These are phyloP conservation scores for Backusella tarrabulga DNA, from an alignment of 192 early-diverging fungal genomes.

Conservation along the genomic window DNA sequence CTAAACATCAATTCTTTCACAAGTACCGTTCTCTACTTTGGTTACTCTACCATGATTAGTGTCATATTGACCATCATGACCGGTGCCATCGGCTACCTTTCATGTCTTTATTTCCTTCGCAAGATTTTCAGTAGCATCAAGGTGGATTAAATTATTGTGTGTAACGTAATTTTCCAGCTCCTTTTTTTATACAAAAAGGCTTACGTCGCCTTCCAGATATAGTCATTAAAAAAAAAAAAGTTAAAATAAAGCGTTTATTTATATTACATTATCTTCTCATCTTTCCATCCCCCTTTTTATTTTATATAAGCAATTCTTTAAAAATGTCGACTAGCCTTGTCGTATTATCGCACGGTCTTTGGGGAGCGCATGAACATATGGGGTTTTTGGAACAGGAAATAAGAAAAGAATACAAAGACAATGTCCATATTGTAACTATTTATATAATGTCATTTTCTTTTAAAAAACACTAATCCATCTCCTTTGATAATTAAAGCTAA, in stretches of 20 bases:
- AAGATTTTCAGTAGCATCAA: constrained; percentile 86
- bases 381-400: not conserved
- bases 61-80: constrained; percentile 74
- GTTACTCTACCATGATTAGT: constrained; percentile 80
- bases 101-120: constrained; percentile 75
- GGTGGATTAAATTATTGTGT: constrained; percentile 58
- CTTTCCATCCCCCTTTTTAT: not conserved
- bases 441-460: not conserved
- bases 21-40: constrained; percentile 85
- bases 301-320: not conserved
- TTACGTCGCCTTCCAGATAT: not conserved
- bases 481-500: constrained; percentile 35
- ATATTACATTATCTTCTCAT: not conserved
- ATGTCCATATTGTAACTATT: not conserved
- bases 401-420: not conserved
- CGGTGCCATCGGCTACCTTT: constrained; percentile 78
- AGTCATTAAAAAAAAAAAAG: not conserved
- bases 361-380: constrained; percentile 9
- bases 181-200: not conserved
- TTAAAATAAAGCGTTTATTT: not conserved
- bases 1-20: constrained; percentile 79
- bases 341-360: constrained; percentile 12
- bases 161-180: not conserved
- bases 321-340: not conserved
- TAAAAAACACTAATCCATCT: not conserved